phyloP scores from a whole-genome alignment of 2,329 filamentous ascomycete genomes.

The Mycosphaerella arachidis region DNA sequence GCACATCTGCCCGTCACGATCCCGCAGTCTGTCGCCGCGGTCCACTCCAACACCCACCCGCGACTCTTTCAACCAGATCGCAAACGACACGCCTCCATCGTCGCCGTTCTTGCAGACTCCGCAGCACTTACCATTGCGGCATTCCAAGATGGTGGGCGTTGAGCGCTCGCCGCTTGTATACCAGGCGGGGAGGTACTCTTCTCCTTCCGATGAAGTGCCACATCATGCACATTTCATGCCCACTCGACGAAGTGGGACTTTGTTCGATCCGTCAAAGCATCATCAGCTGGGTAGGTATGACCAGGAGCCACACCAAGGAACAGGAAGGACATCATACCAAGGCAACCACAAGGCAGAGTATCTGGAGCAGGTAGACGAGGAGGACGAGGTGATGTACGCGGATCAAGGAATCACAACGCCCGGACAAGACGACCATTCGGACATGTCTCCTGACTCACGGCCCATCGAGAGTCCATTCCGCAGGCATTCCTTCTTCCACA shows the following conservation, averaged over 20 bases:
- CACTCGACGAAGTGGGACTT: constrained; percentile 10
- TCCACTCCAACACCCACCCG: constrained; percentile 26
- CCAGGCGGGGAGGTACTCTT: constrained; percentile 15
- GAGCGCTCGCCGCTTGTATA: constrained; percentile 21
- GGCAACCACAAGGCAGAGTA: not conserved
- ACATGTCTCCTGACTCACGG: not conserved
- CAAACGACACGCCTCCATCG: constrained; percentile 32
- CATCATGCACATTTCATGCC: constrained; percentile 7
- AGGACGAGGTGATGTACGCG: not conserved
- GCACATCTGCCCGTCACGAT: constrained; percentile 38
- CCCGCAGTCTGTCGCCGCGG: constrained; percentile 40
- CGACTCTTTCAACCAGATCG: constrained; percentile 34
- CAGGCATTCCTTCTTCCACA: constrained; percentile 18
- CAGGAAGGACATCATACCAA: not conserved
- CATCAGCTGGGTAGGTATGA: constrained; percentile 49
- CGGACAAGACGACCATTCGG: not conserved
- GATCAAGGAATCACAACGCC: not conserved
- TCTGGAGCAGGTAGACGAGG: not conserved
- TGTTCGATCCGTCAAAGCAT: constrained; percentile 38
- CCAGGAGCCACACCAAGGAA: constrained; percentile 1
- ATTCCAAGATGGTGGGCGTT: constrained; percentile 15
- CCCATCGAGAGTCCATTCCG: constrained; percentile 27
- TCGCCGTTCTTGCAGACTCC: constrained; percentile 43
- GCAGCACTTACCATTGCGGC: constrained; percentile 34
- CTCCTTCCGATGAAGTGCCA: constrained; percentile 15